Conservation (phyloP, 2,329 filamentous ascomycete genomes). For the Aureobasidium vineae region DNA sequence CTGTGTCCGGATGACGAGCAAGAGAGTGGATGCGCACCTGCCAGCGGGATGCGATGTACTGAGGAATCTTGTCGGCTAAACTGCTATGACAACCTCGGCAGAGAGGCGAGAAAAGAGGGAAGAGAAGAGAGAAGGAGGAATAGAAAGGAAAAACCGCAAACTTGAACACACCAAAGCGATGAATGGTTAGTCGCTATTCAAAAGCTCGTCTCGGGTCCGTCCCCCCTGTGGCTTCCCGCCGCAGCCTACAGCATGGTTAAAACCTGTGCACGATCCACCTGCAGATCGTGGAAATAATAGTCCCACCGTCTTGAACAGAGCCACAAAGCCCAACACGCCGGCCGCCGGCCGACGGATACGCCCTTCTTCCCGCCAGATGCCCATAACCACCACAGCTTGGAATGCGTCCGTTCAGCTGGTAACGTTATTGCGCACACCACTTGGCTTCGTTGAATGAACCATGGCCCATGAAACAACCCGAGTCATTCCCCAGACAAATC, state of each 20-base stretch:
- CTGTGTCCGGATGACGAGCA: background rate
- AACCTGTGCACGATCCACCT: conserved; percentile 2
- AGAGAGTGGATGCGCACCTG: conserved; percentile 25
- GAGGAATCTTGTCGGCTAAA: background rate
- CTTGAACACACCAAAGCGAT: background rate
- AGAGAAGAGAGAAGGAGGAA: background rate
- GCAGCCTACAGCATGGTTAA: background rate
- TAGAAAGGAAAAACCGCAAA: background rate
- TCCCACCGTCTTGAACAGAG: background rate
- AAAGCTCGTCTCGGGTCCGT: conserved; percentile 8
- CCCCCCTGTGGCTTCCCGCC: conserved; percentile 6
- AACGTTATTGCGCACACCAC: background rate
- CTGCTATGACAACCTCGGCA: background rate
- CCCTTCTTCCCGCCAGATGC: background rate
- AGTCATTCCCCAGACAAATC: conserved; percentile 11
- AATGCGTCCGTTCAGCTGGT: background rate
- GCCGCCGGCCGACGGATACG: background rate
- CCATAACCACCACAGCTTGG: background rate
- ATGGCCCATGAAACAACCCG: conserved; percentile 1
- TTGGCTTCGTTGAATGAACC: background rate
- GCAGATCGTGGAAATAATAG: conserved; percentile 20
- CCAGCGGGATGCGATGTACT: conserved; percentile 25
- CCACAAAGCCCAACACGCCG: background rate
- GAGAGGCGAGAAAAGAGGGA: background rate
- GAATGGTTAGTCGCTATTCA: conserved; percentile 13